Evolutionary conservation across 139 green algal genomes (phyloP).

Genomic region (Microglena sp.): DNA sequence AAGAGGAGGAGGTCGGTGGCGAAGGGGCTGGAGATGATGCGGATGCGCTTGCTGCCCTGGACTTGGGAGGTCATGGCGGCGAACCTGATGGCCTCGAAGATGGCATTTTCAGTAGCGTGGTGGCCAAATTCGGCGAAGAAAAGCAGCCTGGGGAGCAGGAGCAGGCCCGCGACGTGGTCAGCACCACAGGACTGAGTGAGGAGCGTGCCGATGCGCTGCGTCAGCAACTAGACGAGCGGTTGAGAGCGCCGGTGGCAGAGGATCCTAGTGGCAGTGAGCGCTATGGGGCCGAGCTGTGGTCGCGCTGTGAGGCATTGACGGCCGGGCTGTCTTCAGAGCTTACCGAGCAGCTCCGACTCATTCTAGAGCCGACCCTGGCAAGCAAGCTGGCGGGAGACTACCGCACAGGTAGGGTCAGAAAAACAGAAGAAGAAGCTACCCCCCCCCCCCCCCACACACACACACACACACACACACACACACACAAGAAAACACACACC

Average conservation of each 20-base stretch:
- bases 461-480: no score
- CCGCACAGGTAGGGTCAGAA: slow-evolving; percentile 48
- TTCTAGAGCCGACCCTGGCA: slow-evolving; percentile 88
- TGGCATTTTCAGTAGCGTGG: no score
- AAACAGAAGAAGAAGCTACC: no score
- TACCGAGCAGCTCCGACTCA: slow-evolving; percentile 89
- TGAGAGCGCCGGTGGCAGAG: slow-evolving; percentile 19
- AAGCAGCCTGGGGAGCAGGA: background rate
- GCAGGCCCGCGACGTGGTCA: no score
- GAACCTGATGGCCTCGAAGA: background rate
- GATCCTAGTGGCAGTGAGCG: slow-evolving; percentile 5
- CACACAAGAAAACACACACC: no score
- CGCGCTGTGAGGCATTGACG: slow-evolving; percentile 71
- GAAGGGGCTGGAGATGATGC: slow-evolving; percentile 1
- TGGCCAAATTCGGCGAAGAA: no score
- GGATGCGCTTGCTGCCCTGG: slow-evolving; percentile 16
- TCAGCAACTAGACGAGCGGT: slow-evolving; percentile 39
- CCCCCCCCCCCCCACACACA: no score
- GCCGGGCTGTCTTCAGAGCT: slow-evolving; percentile 68
- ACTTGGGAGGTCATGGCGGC: background rate
- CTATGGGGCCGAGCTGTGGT: slow-evolving; percentile 59
- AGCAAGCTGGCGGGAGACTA: slow-evolving; percentile 85
- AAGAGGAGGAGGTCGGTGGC: slow-evolving; percentile 15
- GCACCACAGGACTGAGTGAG: no score
- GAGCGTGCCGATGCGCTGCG: no score